A percentile compares a stretch with the other conserved stretches of the same genome.
These are phyloP conservation scores for Megacollybia marginata DNA, from an alignment of 768 basidiomycete genomes.

Conservation along the genomic window DNA sequence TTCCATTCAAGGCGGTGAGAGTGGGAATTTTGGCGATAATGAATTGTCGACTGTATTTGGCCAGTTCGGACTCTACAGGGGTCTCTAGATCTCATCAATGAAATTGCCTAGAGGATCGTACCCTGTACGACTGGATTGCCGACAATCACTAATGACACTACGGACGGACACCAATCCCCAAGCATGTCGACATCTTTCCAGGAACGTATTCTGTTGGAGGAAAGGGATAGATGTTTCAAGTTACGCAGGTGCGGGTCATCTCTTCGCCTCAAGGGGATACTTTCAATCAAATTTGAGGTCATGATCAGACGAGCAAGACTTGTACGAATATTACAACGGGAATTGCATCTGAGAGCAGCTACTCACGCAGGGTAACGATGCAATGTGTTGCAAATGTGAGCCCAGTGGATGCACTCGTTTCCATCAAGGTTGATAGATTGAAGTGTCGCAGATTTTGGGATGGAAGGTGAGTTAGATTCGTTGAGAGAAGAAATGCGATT, in stretches of 20 bases:
- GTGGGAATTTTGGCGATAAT: constrained; percentile 63
- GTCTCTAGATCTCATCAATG: neutral
- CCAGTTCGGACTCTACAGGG: constrained; percentile 26
- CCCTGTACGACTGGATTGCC: constrained; percentile 62
- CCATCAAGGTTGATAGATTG: constrained; percentile 61
- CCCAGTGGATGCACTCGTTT: constrained; percentile 58
- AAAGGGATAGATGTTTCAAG: constrained; percentile 56
- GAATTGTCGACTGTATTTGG: constrained; percentile 45
- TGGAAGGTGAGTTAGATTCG: constrained; percentile 4
- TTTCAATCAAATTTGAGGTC: constrained; percentile 49
- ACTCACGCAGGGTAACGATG: constrained; percentile 39
- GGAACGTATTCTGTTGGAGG: constrained; percentile 45
- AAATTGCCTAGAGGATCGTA: constrained; percentile 14
- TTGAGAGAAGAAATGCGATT: constrained; percentile 43
- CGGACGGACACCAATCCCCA: constrained; percentile 57
- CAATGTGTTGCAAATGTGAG: constrained; percentile 36
- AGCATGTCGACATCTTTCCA: constrained; percentile 67
- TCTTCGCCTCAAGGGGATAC: constrained; percentile 36
- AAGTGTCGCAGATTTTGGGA: constrained; percentile 20
- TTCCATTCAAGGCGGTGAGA: constrained; percentile 56
- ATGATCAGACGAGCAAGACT: constrained; percentile 65
- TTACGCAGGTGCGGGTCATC: constrained; percentile 18
- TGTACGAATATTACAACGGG: constrained; percentile 9
- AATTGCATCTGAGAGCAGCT: constrained; percentile 6
- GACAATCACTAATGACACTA: constrained; percentile 52